Evolutionary conservation across 208 protist genomes (phyloP).

Genomic region (Naegleria lovaniensis): DNA sequence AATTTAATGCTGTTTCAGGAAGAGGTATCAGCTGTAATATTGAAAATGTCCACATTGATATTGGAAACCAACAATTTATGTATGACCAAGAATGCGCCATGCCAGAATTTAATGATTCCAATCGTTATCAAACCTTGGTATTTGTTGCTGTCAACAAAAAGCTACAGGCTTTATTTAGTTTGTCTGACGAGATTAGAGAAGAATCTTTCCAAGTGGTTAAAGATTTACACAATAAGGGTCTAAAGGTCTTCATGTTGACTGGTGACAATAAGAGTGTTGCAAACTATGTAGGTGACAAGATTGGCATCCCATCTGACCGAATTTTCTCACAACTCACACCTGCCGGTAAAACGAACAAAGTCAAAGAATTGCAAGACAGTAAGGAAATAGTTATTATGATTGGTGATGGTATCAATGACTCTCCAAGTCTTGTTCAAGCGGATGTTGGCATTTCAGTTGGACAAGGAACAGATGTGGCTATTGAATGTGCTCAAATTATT

Average conservation of each 20-base stretch:
- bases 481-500: slow-evolving; percentile 68
- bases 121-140: slow-evolving; percentile 57
- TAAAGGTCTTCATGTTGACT: slow-evolving; percentile 64
- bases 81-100: neutral
- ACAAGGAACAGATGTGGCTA: slow-evolving; percentile 65
- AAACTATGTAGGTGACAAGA: slow-evolving; percentile 49
- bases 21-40: slow-evolving; percentile 24
- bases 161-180: slow-evolving; percentile 51
- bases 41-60: slow-evolving; percentile 14
- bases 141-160: slow-evolving; percentile 63
- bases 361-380: slow-evolving; percentile 57
- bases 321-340: slow-evolving; percentile 71
- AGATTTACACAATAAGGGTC: slow-evolving; percentile 48
- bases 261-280: slow-evolving; percentile 70
- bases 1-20: slow-evolving; percentile 51
- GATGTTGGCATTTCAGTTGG: slow-evolving; percentile 77
- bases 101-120: neutral
- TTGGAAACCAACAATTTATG: slow-evolving; percentile 31
- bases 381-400: slow-evolving; percentile 55
- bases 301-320: slow-evolving; percentile 61
- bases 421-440: slow-evolving; percentile 58
- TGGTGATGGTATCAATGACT: slow-evolving; percentile 76
- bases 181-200: slow-evolving; percentile 71
- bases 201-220: slow-evolving; percentile 66
- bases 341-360: slow-evolving; percentile 65